These are phyloP conservation scores for Xerophyta viscosa DNA, from an alignment of 106 monocot genomes.

Conservation along the genomic window DNA sequence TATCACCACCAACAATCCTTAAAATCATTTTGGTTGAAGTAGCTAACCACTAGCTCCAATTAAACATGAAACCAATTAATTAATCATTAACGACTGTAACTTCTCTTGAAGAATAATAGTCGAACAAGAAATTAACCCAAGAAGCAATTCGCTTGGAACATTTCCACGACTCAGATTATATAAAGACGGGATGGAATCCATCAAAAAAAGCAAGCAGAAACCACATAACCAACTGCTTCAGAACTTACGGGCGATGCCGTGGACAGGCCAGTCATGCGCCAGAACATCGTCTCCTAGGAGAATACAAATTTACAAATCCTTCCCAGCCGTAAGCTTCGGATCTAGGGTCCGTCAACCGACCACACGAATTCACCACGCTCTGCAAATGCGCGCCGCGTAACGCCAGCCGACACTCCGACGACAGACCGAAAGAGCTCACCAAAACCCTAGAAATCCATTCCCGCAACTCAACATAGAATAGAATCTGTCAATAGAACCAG, in stretches of 20 bases:
- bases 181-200: background rate
- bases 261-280: conserved; percentile 85
- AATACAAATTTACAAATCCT: conserved; percentile 1
- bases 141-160: too few species aligned
- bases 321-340: conserved; percentile 25
- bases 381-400: background rate
- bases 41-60: too few species aligned
- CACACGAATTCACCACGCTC: background rate
- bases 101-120: too few species aligned
- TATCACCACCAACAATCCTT: too few species aligned
- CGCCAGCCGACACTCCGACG: too few species aligned
- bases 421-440: background rate
- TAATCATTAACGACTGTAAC: too few species aligned
- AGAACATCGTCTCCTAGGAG: conserved; percentile 55
- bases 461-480: too few species aligned
- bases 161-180: background rate
- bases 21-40: too few species aligned
- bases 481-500: background rate
- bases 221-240: background rate
- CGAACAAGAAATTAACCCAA: too few species aligned
- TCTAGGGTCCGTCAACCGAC: conserved; percentile 27
- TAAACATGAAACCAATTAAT: too few species aligned
- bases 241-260: conserved; percentile 65
- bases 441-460: conserved; percentile 8
- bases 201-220: background rate